Conservation (phyloP, 805 yeast species). For the Kodamaea fukazawae region DNA sequence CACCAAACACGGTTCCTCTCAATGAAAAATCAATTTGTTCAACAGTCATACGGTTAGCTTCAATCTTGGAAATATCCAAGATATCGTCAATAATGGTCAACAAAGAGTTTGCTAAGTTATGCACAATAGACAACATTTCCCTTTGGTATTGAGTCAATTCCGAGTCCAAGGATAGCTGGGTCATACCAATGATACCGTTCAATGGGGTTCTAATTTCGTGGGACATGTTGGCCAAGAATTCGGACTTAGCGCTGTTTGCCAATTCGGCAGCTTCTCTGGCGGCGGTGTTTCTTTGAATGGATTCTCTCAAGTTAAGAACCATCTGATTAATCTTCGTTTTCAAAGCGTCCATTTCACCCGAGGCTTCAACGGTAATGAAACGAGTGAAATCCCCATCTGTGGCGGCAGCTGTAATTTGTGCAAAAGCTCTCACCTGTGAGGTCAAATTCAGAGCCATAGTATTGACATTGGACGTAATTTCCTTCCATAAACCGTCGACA, state of each 20-base stretch:
- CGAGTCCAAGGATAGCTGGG: conserved; percentile 83
- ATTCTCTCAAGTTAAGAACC: conserved; percentile 81
- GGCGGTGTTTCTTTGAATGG: conserved; percentile 87
- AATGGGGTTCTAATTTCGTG: conserved; percentile 85
- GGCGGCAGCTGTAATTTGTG: conserved; percentile 91
- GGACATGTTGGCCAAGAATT: conserved; percentile 84
- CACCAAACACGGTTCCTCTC: conserved; percentile 87
- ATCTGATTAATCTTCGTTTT: conserved; percentile 54
- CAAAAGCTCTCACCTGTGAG: conserved; percentile 89
- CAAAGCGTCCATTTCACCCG: conserved; percentile 83
- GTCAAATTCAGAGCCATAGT: conserved; percentile 94
- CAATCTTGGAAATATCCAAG: conserved; percentile 88
- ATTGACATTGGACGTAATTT: conserved; percentile 85
- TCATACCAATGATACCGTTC: conserved; percentile 93
- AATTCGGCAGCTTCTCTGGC: conserved; percentile 93
- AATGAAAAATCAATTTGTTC: conserved; percentile 85
- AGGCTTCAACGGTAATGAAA: conserved; percentile 86
- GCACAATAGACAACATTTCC: conserved; percentile 87
- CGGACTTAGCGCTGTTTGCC: conserved; percentile 86
- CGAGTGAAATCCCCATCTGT: conserved; percentile 91
- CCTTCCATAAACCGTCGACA: conserved; percentile 91
- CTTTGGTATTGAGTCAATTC: conserved; percentile 88
- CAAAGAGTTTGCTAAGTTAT: conserved; percentile 80
- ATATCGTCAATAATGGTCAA: conserved; percentile 87
- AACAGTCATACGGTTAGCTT: conserved; percentile 90